Base-by-base conservation (phyloP, 2,329 filamentous ascomycete species). In the Aureobasidium sp. region DNA sequence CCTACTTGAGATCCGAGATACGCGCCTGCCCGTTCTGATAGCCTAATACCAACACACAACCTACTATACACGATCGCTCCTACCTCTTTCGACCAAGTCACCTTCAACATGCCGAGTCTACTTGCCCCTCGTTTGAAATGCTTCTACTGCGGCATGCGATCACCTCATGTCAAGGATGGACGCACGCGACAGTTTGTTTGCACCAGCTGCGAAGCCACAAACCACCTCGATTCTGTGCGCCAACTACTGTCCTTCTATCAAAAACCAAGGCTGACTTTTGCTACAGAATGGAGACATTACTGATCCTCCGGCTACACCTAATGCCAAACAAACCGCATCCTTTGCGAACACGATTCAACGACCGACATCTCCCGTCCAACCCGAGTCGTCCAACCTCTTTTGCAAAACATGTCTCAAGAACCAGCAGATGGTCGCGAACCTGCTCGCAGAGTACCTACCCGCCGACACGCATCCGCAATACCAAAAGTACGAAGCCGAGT, bases 381-480 rank as follows among this genome's bases (percentile, higher is more conserved):
- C 77, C 81, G 64, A 88, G 85, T 70, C 68, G 47, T 71, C 75
- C 29, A 73, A 74, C 42, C 74, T 82, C 62, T 87, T 87, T 72
- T 99, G 94, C 80, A 76, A 82, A 51, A 88, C 82, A 61, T 99
- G 94, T 70, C 77, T 92, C 57, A 90, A 91, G 73, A 97, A 99
- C 73, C 94, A 99, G 72, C 86, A 89, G 61, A 79, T 97, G 7
- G 85, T 92, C 66, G 88, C 86, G 37, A 82, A 86, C 47, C 85
- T 85, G 0, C 79, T 97, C 42, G 87, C 90, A 3, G 86, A 93
- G 63, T 97, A 95, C 73, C 82, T 95, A 1, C 86, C 88, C 0
- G 76, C 83, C 27, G 75, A 80, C 47, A 76, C 80, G 29, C 83
- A 93, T 66, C 85, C 89, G 0, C 81, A 88, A 58, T 91, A 92